Percentiles rank a stretch among this genome's conserved stretches.
Evolutionary conservation across 768 basidiomycete species (phyloP).

Genomic region (Mycena rebaudengoi): DNA sequence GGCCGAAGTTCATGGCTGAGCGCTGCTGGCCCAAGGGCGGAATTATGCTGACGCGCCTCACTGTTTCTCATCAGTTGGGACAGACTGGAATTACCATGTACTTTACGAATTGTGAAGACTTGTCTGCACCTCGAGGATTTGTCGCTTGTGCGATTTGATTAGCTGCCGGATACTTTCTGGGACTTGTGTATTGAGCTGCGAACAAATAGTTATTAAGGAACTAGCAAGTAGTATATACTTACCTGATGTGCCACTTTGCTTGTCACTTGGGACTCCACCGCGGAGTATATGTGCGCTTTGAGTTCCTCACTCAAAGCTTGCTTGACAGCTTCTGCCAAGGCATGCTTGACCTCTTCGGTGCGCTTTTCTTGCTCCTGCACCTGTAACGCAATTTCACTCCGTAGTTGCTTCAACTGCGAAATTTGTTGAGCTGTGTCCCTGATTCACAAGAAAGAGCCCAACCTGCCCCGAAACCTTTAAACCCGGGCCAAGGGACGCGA

Average conservation of each 20-base stretch:
- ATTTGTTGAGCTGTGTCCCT: constrained; percentile 19
- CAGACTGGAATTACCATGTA: neutral
- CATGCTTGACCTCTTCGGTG: constrained; percentile 42
- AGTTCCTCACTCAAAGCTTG: constrained; percentile 51
- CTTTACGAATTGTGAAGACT: constrained; percentile 57
- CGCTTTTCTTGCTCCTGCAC: constrained; percentile 48
- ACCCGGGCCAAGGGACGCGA: constrained; percentile 53
- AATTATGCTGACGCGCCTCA: constrained; percentile 56
- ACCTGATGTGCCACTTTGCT: constrained; percentile 55
- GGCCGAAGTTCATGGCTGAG: constrained; percentile 55
- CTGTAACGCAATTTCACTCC: constrained; percentile 47
- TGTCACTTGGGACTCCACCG: constrained; percentile 47
- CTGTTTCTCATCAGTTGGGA: constrained; percentile 32
- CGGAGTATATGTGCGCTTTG: constrained; percentile 42
- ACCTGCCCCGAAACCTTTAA: constrained; percentile 57
- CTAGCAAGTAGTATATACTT: constrained; percentile 17
- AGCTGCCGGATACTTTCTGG: constrained; percentile 51
- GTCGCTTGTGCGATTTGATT: constrained; percentile 49
- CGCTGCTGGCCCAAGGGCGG: constrained; percentile 45
- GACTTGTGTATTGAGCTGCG: constrained; percentile 53
- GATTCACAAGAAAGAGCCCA: constrained; percentile 15
- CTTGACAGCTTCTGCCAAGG: constrained; percentile 51
- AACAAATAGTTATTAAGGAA: neutral
- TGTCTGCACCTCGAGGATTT: constrained; percentile 53
- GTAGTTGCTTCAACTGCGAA: constrained; percentile 51